Conservation (phyloP, 2,329 filamentous ascomycete species). For the Bipolaris cookei region DNA sequence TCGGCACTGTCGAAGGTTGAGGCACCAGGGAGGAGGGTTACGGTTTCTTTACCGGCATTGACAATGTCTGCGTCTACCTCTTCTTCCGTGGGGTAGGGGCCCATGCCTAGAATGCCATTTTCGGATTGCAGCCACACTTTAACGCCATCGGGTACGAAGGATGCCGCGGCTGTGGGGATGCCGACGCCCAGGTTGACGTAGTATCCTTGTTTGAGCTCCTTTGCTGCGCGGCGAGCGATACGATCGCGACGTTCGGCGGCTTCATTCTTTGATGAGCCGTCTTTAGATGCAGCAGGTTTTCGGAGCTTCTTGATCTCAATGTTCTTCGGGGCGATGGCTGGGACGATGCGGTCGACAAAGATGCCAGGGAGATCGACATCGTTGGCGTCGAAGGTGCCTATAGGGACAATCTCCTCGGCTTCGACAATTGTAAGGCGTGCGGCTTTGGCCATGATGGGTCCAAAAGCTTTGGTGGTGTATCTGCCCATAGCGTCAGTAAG, state of each 20-base stretch:
- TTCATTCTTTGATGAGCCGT: slow-evolving; percentile 20
- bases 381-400: slow-evolving; percentile 82
- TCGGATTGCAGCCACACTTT: slow-evolving; percentile 69
- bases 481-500: slow-evolving; percentile 20
- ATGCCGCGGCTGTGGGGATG: slow-evolving; percentile 89
- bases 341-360: slow-evolving; percentile 88
- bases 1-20: slow-evolving; percentile 85
- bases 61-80: slow-evolving; percentile 85
- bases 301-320: slow-evolving; percentile 65
- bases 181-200: slow-evolving; percentile 92
- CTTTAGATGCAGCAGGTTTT: slow-evolving; percentile 26
- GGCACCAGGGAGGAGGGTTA: slow-evolving; percentile 81
- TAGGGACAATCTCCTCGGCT: slow-evolving; percentile 91
- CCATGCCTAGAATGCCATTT: slow-evolving; percentile 56
- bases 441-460: slow-evolving; percentile 77
- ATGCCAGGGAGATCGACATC: slow-evolving; percentile 87
- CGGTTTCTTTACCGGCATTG: slow-evolving; percentile 93
- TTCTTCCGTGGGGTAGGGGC: slow-evolving; percentile 61
- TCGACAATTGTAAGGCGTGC: slow-evolving; percentile 91
- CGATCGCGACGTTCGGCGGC: slow-evolving; percentile 64
- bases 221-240: slow-evolving; percentile 82
- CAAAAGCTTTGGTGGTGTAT: slow-evolving; percentile 49
- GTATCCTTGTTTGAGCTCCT: slow-evolving; percentile 95
- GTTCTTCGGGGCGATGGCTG: slow-evolving; percentile 76
- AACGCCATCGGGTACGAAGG: slow-evolving; percentile 64